Conservation (phyloP, 2,329 filamentous ascomycete genomes). For the Phyllosticta citrichinensis region DNA sequence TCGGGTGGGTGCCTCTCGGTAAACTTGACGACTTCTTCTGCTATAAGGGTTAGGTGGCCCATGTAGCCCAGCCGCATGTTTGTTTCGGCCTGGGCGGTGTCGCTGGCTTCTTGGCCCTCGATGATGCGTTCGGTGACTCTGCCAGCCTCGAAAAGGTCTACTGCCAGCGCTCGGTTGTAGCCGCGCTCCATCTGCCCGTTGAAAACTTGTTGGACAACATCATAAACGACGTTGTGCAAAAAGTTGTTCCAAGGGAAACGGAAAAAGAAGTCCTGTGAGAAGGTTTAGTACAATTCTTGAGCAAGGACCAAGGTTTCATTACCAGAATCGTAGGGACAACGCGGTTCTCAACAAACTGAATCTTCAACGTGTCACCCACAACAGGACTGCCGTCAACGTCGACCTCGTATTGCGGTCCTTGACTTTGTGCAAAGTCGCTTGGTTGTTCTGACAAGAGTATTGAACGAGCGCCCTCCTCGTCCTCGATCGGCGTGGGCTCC, state of each 20-base stretch:
- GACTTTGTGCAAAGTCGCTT: conserved; percentile 13
- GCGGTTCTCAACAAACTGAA: conserved; percentile 87
- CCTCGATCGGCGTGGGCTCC: conserved; percentile 27
- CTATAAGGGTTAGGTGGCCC: conserved; percentile 93
- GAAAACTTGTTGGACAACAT: conserved; percentile 97
- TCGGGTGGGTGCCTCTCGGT: conserved; percentile 89
- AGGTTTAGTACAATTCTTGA: neutral
- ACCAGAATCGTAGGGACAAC: conserved; percentile 95
- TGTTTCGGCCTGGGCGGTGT: conserved; percentile 70
- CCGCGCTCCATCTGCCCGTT: conserved; percentile 96
- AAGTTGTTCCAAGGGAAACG: conserved; percentile 99
- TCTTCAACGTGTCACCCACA: conserved; percentile 89
- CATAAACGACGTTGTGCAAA: conserved; percentile 96
- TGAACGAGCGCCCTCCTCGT: conserved; percentile 23
- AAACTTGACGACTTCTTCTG: conserved; percentile 97
- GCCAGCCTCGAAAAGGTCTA: conserved; percentile 86
- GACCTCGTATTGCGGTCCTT: conserved; percentile 40
- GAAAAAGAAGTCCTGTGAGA: conserved; percentile 81
- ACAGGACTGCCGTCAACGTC: conserved; percentile 61
- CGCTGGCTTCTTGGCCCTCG: conserved; percentile 76
- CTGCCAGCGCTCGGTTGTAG: conserved; percentile 79
- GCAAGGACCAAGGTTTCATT: conserved; percentile 31
- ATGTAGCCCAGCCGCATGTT: conserved; percentile 96
- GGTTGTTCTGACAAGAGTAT: conserved; percentile 26
- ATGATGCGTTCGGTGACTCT: conserved; percentile 87